These are phyloP conservation scores for Trapa incisa DNA, from an alignment of 345 rosid genomes.

Conservation along the genomic window DNA sequence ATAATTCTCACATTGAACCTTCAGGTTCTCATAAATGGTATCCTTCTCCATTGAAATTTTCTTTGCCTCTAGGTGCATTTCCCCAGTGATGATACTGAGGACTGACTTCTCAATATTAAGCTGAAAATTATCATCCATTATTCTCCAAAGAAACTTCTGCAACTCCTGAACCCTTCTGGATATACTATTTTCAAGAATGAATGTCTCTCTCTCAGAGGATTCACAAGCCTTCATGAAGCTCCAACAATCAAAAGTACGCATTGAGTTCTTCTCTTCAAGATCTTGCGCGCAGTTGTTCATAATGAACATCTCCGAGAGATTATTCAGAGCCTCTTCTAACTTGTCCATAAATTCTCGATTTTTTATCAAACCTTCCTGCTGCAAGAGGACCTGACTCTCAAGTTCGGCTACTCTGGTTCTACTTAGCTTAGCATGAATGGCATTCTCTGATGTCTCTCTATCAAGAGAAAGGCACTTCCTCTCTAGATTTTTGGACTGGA, in stretches of 20 bases:
- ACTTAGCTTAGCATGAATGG: constrained; percentile 28
- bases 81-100: constrained; percentile 40
- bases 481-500: constrained; percentile 33
- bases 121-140: constrained; percentile 39
- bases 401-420: constrained; percentile 34
- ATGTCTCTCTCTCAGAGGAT: constrained; percentile 38
- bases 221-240: constrained; percentile 46
- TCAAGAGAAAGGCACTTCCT: constrained; percentile 31
- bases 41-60: constrained; percentile 37
- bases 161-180: background rate
- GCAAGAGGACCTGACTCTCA: constrained; percentile 46
- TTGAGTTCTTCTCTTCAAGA: constrained; percentile 45
- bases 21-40: constrained; percentile 36
- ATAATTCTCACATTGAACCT: constrained; percentile 24
- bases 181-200: background rate
- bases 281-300: constrained; percentile 49
- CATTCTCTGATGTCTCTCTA: constrained; percentile 45
- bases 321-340: constrained; percentile 39
- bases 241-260: constrained; percentile 40
- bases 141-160: constrained; percentile 4
- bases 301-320: constrained; percentile 50
- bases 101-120: constrained; percentile 47
- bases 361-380: constrained; percentile 38
- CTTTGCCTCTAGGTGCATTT: constrained; percentile 45
- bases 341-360: constrained; percentile 56